These are phyloP conservation scores for Ampelocalamus luodianensis DNA, from an alignment of 176 grass and related monocot species.

Conservation along the genomic window DNA sequence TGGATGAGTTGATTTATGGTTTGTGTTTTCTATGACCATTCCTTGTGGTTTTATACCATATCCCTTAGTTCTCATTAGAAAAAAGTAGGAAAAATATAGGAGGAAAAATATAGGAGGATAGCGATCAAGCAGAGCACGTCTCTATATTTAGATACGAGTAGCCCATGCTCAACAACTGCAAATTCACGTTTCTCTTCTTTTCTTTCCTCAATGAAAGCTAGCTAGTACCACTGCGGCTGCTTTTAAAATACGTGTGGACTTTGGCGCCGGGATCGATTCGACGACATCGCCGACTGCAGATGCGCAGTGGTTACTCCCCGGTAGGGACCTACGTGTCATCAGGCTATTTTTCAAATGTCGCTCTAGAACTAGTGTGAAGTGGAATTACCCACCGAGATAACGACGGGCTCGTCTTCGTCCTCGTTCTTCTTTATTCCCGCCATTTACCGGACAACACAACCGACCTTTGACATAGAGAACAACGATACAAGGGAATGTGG, in stretches of 20 bases:
- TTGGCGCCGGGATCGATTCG: neutral
- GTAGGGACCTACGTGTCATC: neutral
- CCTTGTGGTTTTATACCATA: too few species aligned
- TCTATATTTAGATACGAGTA: too few species aligned
- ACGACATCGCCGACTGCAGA: neutral
- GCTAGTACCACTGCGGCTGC: neutral
- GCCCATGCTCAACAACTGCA: too few species aligned
- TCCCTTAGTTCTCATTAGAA: too few species aligned
- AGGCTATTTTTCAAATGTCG: neutral
- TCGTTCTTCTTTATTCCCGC: constrained; percentile 20
- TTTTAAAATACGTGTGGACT: constrained; percentile 21
- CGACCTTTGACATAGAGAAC: constrained; percentile 22
- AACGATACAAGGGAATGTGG: neutral
- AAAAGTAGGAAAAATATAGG: too few species aligned
- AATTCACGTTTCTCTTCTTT: neutral
- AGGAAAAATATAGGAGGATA: too few species aligned
- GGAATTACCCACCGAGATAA: neutral
- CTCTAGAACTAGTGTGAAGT: neutral
- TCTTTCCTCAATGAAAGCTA: neutral
- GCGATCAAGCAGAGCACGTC: too few species aligned
- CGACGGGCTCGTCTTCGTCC: neutral
- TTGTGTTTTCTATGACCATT: too few species aligned
- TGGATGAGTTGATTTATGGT: too few species aligned
- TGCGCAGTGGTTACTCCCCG: neutral
- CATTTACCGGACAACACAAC: constrained; percentile 25